phyloP scores from a whole-genome alignment of 2,329 filamentous ascomycete genomes.

The Fusarium burgessii region DNA sequence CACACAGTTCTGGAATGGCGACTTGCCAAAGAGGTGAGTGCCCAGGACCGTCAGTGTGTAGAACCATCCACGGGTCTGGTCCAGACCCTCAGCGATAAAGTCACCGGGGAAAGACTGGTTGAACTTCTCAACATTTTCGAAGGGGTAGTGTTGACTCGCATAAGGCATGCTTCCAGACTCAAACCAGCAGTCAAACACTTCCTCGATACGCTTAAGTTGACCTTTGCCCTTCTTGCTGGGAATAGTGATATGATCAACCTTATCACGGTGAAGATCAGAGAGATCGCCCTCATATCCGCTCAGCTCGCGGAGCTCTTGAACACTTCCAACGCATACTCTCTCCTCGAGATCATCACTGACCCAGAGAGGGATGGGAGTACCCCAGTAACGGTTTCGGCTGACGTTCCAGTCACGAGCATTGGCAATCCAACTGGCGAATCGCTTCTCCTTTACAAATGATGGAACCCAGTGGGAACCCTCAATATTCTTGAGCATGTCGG shows the following conservation, averaged over 20 bases:
- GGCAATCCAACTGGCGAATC: conserved; percentile 91
- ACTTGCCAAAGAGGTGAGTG: conserved; percentile 84
- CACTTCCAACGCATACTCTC: conserved; percentile 85
- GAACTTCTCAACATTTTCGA: conserved; percentile 87
- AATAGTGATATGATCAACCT: conserved; percentile 94
- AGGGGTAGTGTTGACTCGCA: conserved; percentile 90
- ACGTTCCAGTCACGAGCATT: conserved; percentile 97
- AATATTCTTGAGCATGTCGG: conserved; percentile 90
- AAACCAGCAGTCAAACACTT: conserved; percentile 98
- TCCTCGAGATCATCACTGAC: conserved; percentile 90
- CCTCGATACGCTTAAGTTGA: conserved; percentile 80
- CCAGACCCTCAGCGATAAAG: conserved; percentile 92
- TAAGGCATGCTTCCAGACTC: conserved; percentile 98
- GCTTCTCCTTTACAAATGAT: conserved; percentile 87
- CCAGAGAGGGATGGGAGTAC: conserved; percentile 92
- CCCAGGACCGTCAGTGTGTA: conserved; percentile 92
- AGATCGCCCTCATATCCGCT: conserved; percentile 89
- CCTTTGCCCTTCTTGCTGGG: conserved; percentile 91
- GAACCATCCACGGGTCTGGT: conserved; percentile 97
- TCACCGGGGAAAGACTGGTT: conserved; percentile 87
- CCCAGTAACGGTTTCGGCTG: conserved; percentile 94
- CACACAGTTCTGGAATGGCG: conserved; percentile 96
- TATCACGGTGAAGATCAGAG: conserved; percentile 89
- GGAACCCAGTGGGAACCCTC: conserved; percentile 94
- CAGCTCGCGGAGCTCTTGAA: conserved; percentile 84